Conservation (phyloP, 2,329 filamentous ascomycete genomes). For the Fusarium oligoseptatum region DNA sequence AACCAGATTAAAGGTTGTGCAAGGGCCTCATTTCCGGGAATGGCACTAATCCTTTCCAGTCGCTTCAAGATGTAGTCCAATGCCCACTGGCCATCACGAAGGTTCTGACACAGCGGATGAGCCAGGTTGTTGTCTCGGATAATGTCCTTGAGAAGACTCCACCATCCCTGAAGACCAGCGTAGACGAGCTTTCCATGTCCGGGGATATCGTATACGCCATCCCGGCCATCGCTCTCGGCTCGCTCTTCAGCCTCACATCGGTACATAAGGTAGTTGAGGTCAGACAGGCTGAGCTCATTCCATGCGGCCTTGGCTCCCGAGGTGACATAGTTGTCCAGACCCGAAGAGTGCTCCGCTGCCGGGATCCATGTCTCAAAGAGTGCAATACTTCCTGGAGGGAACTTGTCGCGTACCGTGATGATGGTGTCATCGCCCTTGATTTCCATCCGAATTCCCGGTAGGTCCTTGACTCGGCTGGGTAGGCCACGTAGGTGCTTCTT, state of each 20-base stretch:
- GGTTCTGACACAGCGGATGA: slow-evolving; percentile 92
- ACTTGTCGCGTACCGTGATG: slow-evolving; percentile 84
- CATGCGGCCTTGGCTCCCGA: slow-evolving; percentile 85
- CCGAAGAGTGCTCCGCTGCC: slow-evolving; percentile 83
- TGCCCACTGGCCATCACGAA: slow-evolving; percentile 92
- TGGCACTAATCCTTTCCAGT: slow-evolving; percentile 78
- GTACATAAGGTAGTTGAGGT: slow-evolving; percentile 93
- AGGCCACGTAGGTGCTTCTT: slow-evolving; percentile 81
- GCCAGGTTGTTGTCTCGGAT: slow-evolving; percentile 91
- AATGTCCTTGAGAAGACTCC: slow-evolving; percentile 88
- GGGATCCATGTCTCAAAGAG: slow-evolving; percentile 98
- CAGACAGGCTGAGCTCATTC: slow-evolving; percentile 78
- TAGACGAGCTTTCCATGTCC: slow-evolving; percentile 89
- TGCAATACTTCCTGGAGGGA: slow-evolving; percentile 94
- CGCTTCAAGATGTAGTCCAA: slow-evolving; percentile 88
- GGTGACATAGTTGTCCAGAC: slow-evolving; percentile 88
- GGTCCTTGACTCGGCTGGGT: slow-evolving; percentile 82
- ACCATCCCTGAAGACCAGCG: slow-evolving; percentile 98
- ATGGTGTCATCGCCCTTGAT: slow-evolving; percentile 79
- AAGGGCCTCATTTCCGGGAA: slow-evolving; percentile 72
- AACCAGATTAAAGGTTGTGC: slow-evolving; percentile 81
- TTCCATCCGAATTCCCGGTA: slow-evolving; percentile 81
- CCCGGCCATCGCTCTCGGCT: slow-evolving; percentile 81
- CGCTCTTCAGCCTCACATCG: slow-evolving; percentile 90
- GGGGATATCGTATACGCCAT: slow-evolving; percentile 92